A percentile compares a stretch with the other conserved stretches of the same genome.
Evolutionary conservation across 306 rosid genomes (phyloP).

Genomic region (Styphnolobium japonicum): DNA sequence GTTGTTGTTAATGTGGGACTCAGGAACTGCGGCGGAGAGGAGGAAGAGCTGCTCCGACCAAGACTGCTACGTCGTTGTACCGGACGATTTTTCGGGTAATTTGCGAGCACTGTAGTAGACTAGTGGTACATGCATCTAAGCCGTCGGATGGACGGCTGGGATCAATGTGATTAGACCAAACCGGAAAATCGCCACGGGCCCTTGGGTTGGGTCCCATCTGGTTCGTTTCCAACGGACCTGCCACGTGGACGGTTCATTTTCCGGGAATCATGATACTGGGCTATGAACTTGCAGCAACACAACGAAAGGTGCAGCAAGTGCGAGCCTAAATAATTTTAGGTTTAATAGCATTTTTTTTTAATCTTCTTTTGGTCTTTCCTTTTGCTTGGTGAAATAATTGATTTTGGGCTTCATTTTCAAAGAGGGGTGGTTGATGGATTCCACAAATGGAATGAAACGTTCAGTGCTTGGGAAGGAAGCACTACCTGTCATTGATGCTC

Average conservation of each 20-base stretch:
- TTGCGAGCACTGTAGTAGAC: background rate
- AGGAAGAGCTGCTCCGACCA: conserved; percentile 72
- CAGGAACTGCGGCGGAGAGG: conserved; percentile 40
- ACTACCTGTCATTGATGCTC: conserved; percentile 18
- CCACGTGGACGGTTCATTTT: conserved; percentile 44
- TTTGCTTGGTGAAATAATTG: background rate
- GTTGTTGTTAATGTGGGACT: background rate
- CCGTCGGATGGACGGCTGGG: conserved; percentile 28
- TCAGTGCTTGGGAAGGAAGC: conserved; percentile 22
- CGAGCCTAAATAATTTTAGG: background rate
- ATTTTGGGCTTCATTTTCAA: conserved; percentile 18
- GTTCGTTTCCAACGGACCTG: background rate
- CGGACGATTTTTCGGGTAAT: conserved; percentile 54
- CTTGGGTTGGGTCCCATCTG: background rate
- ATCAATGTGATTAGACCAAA: conserved; percentile 20
- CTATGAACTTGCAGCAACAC: background rate
- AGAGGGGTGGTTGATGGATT: conserved; percentile 51
- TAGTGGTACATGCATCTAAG: background rate
- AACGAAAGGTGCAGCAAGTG: background rate
- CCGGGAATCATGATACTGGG: background rate
- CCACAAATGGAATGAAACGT: conserved; percentile 9
- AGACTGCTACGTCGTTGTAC: conserved; percentile 55
- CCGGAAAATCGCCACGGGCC: background rate
- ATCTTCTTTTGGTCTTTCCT: background rate
- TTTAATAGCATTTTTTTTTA: background rate